phyloP scores from a whole-genome alignment of 2,329 filamentous ascomycete species.

The Hansfordia pulvinata region DNA sequence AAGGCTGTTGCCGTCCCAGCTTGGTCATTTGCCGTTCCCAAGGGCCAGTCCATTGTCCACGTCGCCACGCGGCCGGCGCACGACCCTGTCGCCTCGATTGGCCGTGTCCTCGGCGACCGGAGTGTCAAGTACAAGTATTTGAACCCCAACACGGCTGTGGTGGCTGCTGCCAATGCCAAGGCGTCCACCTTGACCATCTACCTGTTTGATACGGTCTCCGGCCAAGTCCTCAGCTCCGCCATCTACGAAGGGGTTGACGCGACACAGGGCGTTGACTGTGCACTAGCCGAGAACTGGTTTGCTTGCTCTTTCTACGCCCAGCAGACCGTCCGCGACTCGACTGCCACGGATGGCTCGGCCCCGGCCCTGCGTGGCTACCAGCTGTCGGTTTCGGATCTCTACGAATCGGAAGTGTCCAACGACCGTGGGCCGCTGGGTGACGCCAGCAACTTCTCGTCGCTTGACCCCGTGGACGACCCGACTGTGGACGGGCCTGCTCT shows the following conservation, averaged over 20 bases:
- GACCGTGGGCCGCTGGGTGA: constrained; percentile 69
- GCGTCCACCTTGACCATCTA: constrained; percentile 54
- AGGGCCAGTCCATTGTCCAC: constrained; percentile 53
- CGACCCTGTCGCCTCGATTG: constrained; percentile 88
- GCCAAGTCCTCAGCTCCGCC: constrained; percentile 60
- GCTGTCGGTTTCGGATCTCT: constrained; percentile 75
- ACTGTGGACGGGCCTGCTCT: constrained; percentile 39
- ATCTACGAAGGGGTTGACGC: constrained; percentile 63
- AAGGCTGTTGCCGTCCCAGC: constrained; percentile 30
- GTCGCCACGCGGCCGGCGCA: constrained; percentile 57
- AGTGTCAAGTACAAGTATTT: constrained; percentile 97
- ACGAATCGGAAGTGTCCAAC: constrained; percentile 72
- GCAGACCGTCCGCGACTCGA: constrained; percentile 41
- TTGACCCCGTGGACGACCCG: constrained; percentile 47
- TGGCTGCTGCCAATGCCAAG: constrained; percentile 53
- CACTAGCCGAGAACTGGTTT: constrained; percentile 91
- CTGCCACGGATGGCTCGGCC: no score
- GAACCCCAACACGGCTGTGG: constrained; percentile 70
- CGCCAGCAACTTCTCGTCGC: constrained; percentile 61
- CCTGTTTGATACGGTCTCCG: constrained; percentile 76
- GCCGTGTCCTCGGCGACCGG: constrained; percentile 80
- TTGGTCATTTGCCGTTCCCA: constrained; percentile 62
- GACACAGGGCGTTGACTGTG: constrained; percentile 58
- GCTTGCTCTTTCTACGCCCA: constrained; percentile 65
- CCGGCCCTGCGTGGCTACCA: constrained; percentile 68